Evolutionary conservation across 208 protist genomes (phyloP).

Genomic region (Acanthamoeba culbertsoni): DNA sequence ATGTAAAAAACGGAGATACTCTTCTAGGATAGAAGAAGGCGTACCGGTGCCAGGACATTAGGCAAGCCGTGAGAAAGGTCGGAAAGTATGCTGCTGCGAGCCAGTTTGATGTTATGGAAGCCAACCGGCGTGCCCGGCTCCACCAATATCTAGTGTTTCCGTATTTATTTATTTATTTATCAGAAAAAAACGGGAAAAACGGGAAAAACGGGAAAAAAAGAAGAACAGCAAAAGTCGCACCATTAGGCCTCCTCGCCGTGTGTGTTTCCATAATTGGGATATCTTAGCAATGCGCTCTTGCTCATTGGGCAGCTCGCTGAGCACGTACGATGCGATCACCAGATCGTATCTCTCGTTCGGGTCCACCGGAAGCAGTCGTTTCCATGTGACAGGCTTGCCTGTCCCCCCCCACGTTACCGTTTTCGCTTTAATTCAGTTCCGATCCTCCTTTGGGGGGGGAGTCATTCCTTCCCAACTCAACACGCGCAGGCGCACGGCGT

Average conservation of each 20-base stretch:
- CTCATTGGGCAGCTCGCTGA: slow-evolving; percentile 21
- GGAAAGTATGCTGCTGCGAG: neutral
- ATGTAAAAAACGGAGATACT: neutral
- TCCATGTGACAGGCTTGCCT: slow-evolving; percentile 2
- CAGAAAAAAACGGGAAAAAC: too few species aligned
- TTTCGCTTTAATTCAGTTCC: too few species aligned
- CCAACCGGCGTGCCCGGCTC: slow-evolving; percentile 41
- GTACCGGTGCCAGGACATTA: slow-evolving; percentile 29
- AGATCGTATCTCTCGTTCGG: slow-evolving; percentile 39
- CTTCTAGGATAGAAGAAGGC: neutral
- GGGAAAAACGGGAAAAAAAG: too few species aligned
- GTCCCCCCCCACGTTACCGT: too few species aligned
- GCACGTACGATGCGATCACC: slow-evolving; percentile 26
- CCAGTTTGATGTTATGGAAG: neutral
- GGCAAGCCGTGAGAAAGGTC: slow-evolving; percentile 24
- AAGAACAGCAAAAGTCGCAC: slow-evolving; percentile 7
- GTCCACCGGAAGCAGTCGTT: slow-evolving; percentile 1
- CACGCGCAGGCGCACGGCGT: neutral
- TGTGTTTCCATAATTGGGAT: neutral
- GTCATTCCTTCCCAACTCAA: too few species aligned
- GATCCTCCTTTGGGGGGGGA: neutral
- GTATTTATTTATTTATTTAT: too few species aligned
- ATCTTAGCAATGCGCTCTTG: neutral
- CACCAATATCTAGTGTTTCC: slow-evolving; percentile 12
- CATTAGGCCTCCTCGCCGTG: neutral